phyloP scores from a whole-genome alignment of 1,284 basidiomycete genomes.

The Naganishia sp. region DNA sequence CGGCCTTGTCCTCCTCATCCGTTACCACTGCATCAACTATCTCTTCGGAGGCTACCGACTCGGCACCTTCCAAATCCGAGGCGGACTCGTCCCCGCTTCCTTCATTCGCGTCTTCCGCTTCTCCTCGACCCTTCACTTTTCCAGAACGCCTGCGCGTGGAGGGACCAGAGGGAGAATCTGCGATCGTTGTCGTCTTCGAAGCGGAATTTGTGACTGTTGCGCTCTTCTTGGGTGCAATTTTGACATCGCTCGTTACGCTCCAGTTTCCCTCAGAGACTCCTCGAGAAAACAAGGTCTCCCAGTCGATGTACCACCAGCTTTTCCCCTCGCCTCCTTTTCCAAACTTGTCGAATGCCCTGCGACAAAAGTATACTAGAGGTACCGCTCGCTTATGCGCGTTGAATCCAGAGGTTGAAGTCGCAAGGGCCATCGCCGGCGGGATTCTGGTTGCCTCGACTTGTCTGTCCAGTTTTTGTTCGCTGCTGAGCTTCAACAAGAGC shows the following conservation, averaged over 20 bases:
- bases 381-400: constrained; percentile 37
- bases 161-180: constrained; percentile 24
- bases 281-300: constrained; percentile 29
- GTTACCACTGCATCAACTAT: constrained; percentile 13
- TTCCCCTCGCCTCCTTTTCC: constrained; percentile 46
- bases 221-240: constrained; percentile 21
- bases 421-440: constrained; percentile 38
- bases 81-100: constrained; percentile 16
- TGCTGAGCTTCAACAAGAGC: constrained; percentile 1
- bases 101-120: constrained; percentile 1
- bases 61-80: constrained; percentile 13
- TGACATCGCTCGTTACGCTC: constrained; percentile 35
- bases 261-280: constrained; percentile 23
- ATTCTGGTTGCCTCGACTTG: constrained; percentile 33
- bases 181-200: constrained; percentile 33
- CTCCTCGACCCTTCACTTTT: background rate
- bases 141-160: background rate
- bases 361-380: constrained; percentile 48
- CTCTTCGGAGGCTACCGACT: constrained; percentile 28
- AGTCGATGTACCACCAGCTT: constrained; percentile 45
- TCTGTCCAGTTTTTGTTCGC: constrained; percentile 21
- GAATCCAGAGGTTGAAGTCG: constrained; percentile 46
- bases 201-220: background rate
- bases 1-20: constrained; percentile 7
- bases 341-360: constrained; percentile 50